These are phyloP conservation scores for Lindgomyces ingoldianus DNA, from an alignment of 495 filamentous ascomycete species.

Conservation along the genomic window DNA sequence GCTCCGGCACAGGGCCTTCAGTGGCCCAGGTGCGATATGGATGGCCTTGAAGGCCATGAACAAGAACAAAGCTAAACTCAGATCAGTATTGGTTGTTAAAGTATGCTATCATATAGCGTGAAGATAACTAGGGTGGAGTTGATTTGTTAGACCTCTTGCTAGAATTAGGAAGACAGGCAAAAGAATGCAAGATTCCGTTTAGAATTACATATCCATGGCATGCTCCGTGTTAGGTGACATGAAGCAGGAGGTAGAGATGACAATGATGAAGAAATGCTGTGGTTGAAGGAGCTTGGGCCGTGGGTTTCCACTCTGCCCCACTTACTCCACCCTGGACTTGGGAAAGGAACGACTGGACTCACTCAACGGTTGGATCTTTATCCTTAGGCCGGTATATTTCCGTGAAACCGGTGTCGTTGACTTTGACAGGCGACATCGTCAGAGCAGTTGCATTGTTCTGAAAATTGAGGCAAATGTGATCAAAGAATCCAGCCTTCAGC, in stretches of 20 bases:
- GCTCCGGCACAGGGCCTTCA: not conserved
- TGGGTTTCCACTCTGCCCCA: too few species aligned
- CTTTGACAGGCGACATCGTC: not conserved
- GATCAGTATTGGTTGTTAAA: too few species aligned
- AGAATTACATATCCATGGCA: too few species aligned
- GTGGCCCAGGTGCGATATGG: slow-evolving; percentile 1
- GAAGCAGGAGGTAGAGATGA: not conserved
- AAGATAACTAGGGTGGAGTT: too few species aligned
- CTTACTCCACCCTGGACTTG: too few species aligned
- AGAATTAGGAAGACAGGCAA: not conserved
- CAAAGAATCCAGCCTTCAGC: not conserved
- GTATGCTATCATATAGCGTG: too few species aligned
- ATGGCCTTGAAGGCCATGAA: slow-evolving; percentile 15
- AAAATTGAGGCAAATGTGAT: not conserved
- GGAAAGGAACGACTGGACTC: too few species aligned
- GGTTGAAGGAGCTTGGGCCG: too few species aligned
- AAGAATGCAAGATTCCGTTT: too few species aligned
- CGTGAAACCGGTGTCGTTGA: not conserved
- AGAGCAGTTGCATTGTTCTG: not conserved
- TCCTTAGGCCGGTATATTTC: not conserved
- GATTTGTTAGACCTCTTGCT: not conserved
- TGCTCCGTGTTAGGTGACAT: too few species aligned
- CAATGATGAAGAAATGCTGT: not conserved
- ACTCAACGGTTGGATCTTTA: not conserved
- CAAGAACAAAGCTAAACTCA: slow-evolving; percentile 15